Evolutionary conservation across 2,329 filamentous ascomycete genomes (phyloP), one percentile per base, ranked within the genome.

Genomic region (Ophiocordyceps australis): DNA sequence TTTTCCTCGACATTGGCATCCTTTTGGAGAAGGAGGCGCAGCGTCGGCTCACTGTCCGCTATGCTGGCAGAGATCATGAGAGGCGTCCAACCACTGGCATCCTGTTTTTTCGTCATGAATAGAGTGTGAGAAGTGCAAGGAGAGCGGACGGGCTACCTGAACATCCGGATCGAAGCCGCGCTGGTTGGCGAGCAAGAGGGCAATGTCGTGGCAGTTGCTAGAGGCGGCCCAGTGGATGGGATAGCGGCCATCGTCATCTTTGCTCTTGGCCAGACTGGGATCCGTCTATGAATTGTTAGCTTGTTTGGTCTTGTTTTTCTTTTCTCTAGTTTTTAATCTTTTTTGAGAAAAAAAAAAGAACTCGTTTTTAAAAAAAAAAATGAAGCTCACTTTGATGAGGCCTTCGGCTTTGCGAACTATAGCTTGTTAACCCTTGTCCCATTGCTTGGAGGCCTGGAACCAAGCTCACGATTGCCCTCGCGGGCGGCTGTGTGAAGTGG

Each of bases 161-260:
- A 74, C 74, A 49, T 95, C 85, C 0, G 80, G 67, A 44, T 95
- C 82, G 42, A 94, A 93, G 31, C 62, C 61, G 39, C 74, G 74
- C 32, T 62, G 59, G 29, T 78, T 63, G 3, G 77, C 63, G 4
- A 95, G 59, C 13, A 86, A 46, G 25, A 76, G 60, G 12, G 80
- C 72, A 31, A 94, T 82, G 14, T 74, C 65, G 6, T 75, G 52
- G 37, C 72, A 74, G 46, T 89, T 91, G 49, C 79, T 77, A 14
- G 85, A 89, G 3, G 73, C 70, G 0, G 89, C 86, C 89, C 89
- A 98, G 59, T 98, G 89, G 30, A 95, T 72, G 3, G 89, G 75
- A 20, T 93, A 67, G 23, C 89, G 79, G 11, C 82, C 81, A 47
- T 98, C 89, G 25, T 80, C 75, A 42, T 98, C 89, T 40, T 73